phyloP scores from a whole-genome alignment of 495 filamentous ascomycete genomes.

The Xanthoparmelia taractica region DNA sequence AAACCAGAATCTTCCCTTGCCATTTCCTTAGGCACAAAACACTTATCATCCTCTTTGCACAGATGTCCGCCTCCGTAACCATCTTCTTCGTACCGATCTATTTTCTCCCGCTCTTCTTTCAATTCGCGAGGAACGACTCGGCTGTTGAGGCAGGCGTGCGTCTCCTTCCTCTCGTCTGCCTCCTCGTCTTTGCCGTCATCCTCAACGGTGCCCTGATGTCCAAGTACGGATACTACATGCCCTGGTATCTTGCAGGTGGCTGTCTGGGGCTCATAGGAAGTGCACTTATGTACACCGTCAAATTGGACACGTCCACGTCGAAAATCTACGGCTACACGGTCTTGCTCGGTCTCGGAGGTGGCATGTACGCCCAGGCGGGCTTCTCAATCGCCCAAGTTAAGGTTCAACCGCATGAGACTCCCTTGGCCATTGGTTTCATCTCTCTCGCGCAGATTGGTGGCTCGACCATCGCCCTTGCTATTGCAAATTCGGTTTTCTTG shows the following conservation, averaged over 20 bases:
- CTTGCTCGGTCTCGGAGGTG: slow-evolving; percentile 41
- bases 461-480: slow-evolving; percentile 46
- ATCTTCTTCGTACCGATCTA: slow-evolving; percentile 39
- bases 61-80: slow-evolving; percentile 29
- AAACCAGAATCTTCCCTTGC: slow-evolving; percentile 46
- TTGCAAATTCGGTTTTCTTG: slow-evolving; percentile 51
- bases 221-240: slow-evolving; percentile 48
- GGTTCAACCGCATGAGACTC: slow-evolving; percentile 33
- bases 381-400: slow-evolving; percentile 49
- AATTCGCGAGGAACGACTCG: no score
- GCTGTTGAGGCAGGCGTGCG: no score
- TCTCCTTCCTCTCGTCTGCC: no score
- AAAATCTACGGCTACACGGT: slow-evolving; percentile 43
- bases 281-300: slow-evolving; percentile 43
- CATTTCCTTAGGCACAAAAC: slow-evolving; percentile 41
- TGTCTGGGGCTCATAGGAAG: slow-evolving; percentile 43
- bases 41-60: slow-evolving; percentile 40
- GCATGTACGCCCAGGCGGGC: slow-evolving; percentile 43
- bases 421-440: slow-evolving; percentile 46
- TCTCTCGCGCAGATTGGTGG: slow-evolving; percentile 46
- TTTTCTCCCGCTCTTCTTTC: slow-evolving; percentile 36
- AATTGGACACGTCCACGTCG: slow-evolving; percentile 28
- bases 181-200: slow-evolving; percentile 29
- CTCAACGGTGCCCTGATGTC: slow-evolving; percentile 45
- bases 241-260: slow-evolving; percentile 48